Evolutionary conservation across 129 eudicot genomes (phyloP), one percentile per base, ranked within the genome.

Genomic region (Flaveria ramosissima): DNA sequence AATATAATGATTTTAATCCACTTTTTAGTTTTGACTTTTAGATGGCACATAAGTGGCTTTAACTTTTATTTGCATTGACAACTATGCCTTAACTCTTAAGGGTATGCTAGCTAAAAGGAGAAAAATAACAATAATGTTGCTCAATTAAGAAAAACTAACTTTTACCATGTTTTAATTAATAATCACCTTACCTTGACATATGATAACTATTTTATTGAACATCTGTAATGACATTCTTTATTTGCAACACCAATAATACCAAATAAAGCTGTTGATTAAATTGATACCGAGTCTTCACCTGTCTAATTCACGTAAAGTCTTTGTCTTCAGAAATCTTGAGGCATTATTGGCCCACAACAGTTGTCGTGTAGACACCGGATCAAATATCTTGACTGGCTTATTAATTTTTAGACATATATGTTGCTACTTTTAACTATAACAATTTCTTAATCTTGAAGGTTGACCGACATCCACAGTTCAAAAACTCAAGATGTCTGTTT

Each of bases 401-500:
- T 6, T 27, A 36, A 11, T 75, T 12, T 55, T 74, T 61, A 10
- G 1, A 17, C 36, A 39, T 41, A 20, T 27, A 14, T 51, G 2
- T 19, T 43, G 0, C 10, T 19, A 26, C 60, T 64, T 12, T 21
- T 12, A 17, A 17, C 19, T 7, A 21, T 63, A 17, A 20, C 2
- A 13, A 39, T 39, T 70, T 46, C 71, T 71, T 17, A 10, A 75
- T 72, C 30, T 70, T 80, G 82, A 73, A 94, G 99, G 98, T 94
- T 83, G 98, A 94, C 77, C 88, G 96, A 45, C 98, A 94, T 78
- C 98, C 98, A 4, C 92, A 80, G 75, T 94, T 89, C 73, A 85
- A 79, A 75, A 65, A 73, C 2, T 87, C 97, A 13, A 89, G 98
- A 81, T 91, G 98, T 86, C 75, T 94, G 67, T 94, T 91, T 85